These are phyloP conservation scores for Trichoderma atroviride DNA, from an alignment of 2,329 filamentous ascomycete genomes.

Conservation along the genomic window DNA sequence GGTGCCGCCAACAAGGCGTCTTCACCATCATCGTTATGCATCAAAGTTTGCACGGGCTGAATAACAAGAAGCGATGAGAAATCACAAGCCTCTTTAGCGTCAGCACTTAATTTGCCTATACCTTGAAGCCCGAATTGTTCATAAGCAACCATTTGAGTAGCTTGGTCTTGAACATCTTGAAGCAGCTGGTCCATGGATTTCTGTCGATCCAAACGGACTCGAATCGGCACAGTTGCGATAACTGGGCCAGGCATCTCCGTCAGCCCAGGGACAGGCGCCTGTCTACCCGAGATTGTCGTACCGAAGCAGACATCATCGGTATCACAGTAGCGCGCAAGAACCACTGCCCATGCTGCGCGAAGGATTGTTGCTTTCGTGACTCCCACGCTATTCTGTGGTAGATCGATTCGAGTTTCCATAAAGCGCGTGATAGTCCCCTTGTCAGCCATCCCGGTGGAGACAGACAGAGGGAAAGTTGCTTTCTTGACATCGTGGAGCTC, in stretches of 20 bases:
- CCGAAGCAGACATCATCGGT: conserved; percentile 33
- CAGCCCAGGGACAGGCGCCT: conserved; percentile 30
- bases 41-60: conserved; percentile 14
- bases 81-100: conserved; percentile 29
- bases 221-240: conserved; percentile 26
- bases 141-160: conserved; percentile 27
- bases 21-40: neutral
- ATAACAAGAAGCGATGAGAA: conserved; percentile 32
- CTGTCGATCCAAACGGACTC: conserved; percentile 20
- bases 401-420: conserved; percentile 20
- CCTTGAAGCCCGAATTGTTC: conserved; percentile 34
- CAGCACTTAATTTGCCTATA: conserved; percentile 29
- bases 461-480: conserved; percentile 10
- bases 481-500: conserved; percentile 23
- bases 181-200: conserved; percentile 23
- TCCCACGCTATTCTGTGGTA: neutral
- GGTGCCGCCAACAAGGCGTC: conserved; percentile 4
- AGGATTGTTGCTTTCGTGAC: conserved; percentile 33
- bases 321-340: conserved; percentile 43
- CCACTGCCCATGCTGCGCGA: conserved; percentile 38
- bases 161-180: conserved; percentile 27
- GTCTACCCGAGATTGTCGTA: conserved; percentile 29
- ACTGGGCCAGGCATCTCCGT: conserved; percentile 29
- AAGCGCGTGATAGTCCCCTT: neutral
- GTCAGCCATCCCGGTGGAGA: neutral